Percentiles rank a stretch among this genome's conserved stretches.
Evolutionary conservation across 1,284 basidiomycete species (phyloP).

Genomic region (Boletus sp.): DNA sequence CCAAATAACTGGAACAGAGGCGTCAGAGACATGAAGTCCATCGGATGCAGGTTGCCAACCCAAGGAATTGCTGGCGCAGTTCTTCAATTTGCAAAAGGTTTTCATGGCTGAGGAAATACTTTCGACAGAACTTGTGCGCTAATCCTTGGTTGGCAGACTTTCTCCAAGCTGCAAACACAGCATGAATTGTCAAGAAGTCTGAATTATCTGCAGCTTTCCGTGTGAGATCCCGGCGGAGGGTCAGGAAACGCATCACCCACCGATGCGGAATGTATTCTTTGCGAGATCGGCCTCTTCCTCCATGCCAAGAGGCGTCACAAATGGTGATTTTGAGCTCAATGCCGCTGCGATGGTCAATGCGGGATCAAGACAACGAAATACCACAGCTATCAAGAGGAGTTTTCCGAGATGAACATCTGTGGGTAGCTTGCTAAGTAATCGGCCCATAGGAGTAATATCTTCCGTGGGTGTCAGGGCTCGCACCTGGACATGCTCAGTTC

Average conservation of each 20-base stretch:
- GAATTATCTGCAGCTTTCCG: conserved; percentile 69
- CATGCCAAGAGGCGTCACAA: conserved; percentile 84
- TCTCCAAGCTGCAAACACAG: conserved; percentile 89
- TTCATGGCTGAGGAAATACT: conserved; percentile 87
- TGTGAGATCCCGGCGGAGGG: neutral
- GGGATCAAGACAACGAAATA: conserved; percentile 92
- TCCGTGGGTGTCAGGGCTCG: conserved; percentile 83
- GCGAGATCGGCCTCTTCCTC: conserved; percentile 88
- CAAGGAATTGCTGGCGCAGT: conserved; percentile 89
- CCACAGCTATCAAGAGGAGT: conserved; percentile 83
- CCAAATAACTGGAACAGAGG: conserved; percentile 56
- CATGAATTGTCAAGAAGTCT: conserved; percentile 95
- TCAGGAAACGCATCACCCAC: conserved; percentile 41
- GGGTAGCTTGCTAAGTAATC: conserved; percentile 88
- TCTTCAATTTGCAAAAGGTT: conserved; percentile 97
- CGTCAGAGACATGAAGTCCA: conserved; percentile 5
- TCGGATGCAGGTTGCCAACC: conserved; percentile 40
- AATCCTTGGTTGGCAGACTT: conserved; percentile 62
- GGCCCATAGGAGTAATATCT: conserved; percentile 95
- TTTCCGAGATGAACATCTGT: conserved; percentile 98
- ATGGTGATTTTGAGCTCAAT: conserved; percentile 92
- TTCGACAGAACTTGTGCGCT: conserved; percentile 77
- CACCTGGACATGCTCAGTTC: conserved; percentile 46
- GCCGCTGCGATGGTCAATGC: conserved; percentile 95
- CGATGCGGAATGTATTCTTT: conserved; percentile 77